phyloP scores from a whole-genome alignment of 2,329 filamentous ascomycete genomes.

The Nothopassalora personata region DNA sequence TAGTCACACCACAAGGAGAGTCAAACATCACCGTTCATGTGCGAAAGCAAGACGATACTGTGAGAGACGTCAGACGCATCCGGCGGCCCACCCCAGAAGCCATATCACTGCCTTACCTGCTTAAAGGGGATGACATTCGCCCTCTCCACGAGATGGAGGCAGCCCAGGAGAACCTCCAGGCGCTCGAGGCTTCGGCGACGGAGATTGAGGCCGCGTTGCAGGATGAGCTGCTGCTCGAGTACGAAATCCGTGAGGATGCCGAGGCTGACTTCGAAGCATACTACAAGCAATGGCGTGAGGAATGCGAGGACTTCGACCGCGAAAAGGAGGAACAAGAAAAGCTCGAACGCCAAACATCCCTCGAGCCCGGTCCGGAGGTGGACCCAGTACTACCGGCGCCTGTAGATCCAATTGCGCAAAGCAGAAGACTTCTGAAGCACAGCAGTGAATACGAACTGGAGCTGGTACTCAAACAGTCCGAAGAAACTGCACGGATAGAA shows the following conservation, averaged over 20 bases:
- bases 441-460: constrained; percentile 70
- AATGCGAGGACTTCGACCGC: constrained; percentile 39
- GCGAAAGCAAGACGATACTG: constrained; percentile 20
- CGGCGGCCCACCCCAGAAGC: constrained; percentile 38
- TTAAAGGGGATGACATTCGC: constrained; percentile 28
- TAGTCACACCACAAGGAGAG: constrained; percentile 32
- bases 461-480: constrained; percentile 65
- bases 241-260: constrained; percentile 28
- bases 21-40: constrained; percentile 22
- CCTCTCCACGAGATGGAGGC: constrained; percentile 39
- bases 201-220: constrained; percentile 31
- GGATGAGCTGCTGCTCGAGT: constrained; percentile 24
- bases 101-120: constrained; percentile 42
- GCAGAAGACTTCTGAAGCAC: constrained; percentile 50
- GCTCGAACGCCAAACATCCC: constrained; percentile 32
- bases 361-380: constrained; percentile 37
- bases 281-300: constrained; percentile 40
- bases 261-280: constrained; percentile 32
- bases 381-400: constrained; percentile 36
- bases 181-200: constrained; percentile 32
- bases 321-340: constrained; percentile 37
- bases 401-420: constrained; percentile 47
- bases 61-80: constrained; percentile 13
- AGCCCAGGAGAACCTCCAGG: constrained; percentile 34
- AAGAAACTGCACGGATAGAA: constrained; percentile 65